Conservation (phyloP, 2,329 filamentous ascomycete species). For the Fusarium tjaetaba region DNA sequence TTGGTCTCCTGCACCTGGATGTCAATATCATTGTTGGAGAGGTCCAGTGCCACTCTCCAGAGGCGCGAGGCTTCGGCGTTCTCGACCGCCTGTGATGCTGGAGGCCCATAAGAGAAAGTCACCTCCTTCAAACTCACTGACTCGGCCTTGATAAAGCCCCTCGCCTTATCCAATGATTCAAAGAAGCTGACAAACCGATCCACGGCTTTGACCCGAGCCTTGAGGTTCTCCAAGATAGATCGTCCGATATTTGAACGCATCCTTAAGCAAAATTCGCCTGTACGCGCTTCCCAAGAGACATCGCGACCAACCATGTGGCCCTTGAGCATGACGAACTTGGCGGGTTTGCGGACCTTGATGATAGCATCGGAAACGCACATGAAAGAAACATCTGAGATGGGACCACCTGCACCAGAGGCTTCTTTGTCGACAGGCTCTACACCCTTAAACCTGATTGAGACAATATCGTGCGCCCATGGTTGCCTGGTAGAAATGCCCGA, state of each 20-base stretch:
- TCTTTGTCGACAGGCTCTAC: slow-evolving; percentile 46
- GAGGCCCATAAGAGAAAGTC: slow-evolving; percentile 72
- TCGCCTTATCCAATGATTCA: slow-evolving; percentile 68
- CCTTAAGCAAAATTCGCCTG: slow-evolving; percentile 71
- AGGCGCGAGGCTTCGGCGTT: slow-evolving; percentile 33
- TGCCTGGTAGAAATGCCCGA: slow-evolving; percentile 41
- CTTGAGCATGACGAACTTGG: slow-evolving; percentile 65
- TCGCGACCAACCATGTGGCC: slow-evolving; percentile 65
- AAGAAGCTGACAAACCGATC: slow-evolving; percentile 77
- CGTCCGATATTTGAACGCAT: slow-evolving; percentile 68
- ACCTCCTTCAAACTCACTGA: slow-evolving; percentile 70
- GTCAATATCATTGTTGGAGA: slow-evolving; percentile 63
- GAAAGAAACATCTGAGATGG: slow-evolving; percentile 38
- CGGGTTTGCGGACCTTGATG: slow-evolving; percentile 63
- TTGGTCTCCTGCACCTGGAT: slow-evolving; percentile 70
- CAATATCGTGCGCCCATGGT: slow-evolving; percentile 68
- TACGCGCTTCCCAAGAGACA: slow-evolving; percentile 67
- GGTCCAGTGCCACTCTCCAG: slow-evolving; percentile 68
- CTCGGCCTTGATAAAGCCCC: slow-evolving; percentile 65
- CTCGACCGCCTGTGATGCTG: slow-evolving; percentile 1
- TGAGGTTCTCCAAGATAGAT: slow-evolving; percentile 67
- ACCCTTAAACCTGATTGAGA: slow-evolving; percentile 67
- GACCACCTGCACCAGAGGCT: slow-evolving; percentile 16
- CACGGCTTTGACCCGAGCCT: slow-evolving; percentile 70
- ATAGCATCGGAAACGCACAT: slow-evolving; percentile 61